Conservation (phyloP, 2,329 filamentous ascomycete genomes). For the Acrodontium crateriforme region DNA sequence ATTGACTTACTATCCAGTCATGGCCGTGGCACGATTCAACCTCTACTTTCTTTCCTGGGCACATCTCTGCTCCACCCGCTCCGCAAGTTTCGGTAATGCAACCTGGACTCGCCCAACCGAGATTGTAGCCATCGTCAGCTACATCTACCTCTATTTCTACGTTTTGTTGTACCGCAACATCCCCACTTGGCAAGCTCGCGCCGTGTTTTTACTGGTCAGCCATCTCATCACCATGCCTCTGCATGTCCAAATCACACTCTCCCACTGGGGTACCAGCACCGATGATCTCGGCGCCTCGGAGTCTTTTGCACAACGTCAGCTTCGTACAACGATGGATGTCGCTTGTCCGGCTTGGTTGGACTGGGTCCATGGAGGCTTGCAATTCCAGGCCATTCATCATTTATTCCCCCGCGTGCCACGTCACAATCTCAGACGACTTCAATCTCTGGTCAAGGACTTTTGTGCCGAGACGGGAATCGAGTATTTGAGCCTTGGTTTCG, state of each 20-base stretch:
- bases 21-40: slow-evolving; percentile 74
- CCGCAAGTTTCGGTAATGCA: slow-evolving; percentile 59
- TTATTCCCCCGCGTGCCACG: slow-evolving; percentile 70
- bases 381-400: slow-evolving; percentile 84
- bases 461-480: slow-evolving; percentile 71
- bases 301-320: slow-evolving; percentile 80
- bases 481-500: slow-evolving; percentile 75
- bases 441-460: slow-evolving; percentile 66
- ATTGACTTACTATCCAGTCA: slow-evolving; percentile 70
- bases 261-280: slow-evolving; percentile 83
- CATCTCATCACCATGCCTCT: slow-evolving; percentile 69
- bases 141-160: slow-evolving; percentile 82
- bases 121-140: slow-evolving; percentile 59
- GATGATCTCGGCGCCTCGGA: slow-evolving; percentile 69
- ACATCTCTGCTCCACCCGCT: slow-evolving; percentile 56
- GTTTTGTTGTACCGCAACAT: slow-evolving; percentile 60
- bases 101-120: slow-evolving; percentile 76
- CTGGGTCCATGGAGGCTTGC: slow-evolving; percentile 75
- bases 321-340: slow-evolving; percentile 87
- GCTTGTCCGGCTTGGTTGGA: slow-evolving; percentile 80
- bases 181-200: slow-evolving; percentile 52
- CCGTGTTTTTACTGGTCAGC: slow-evolving; percentile 64
- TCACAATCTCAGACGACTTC: slow-evolving; percentile 65
- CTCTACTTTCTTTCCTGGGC: slow-evolving; percentile 71
- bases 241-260: slow-evolving; percentile 81